Conservation (phyloP, 2,329 filamentous ascomycete species). For the Fusarium multiceps region DNA sequence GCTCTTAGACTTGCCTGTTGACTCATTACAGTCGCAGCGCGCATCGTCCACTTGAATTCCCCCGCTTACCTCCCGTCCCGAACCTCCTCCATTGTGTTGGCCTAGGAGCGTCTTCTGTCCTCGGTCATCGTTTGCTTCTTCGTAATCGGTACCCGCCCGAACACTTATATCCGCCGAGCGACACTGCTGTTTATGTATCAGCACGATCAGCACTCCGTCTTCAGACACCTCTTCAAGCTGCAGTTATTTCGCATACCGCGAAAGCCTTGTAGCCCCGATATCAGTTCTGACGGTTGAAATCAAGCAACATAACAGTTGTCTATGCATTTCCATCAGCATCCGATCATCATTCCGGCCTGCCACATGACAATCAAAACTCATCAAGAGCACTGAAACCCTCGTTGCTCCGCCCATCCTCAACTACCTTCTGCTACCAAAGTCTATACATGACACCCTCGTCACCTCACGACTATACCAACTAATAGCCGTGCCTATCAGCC, state of each 20-base stretch:
- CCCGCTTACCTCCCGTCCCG: slow-evolving; percentile 18
- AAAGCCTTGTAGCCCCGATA: slow-evolving; percentile 91
- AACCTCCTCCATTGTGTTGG: slow-evolving; percentile 28
- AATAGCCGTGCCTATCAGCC: slow-evolving; percentile 34
- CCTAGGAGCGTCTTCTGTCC: slow-evolving; percentile 22
- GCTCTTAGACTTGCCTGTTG: slow-evolving; percentile 40
- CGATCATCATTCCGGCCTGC: slow-evolving; percentile 61
- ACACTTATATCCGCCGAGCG: slow-evolving; percentile 49
- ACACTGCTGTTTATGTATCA: slow-evolving; percentile 93
- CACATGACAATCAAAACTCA: slow-evolving; percentile 67
- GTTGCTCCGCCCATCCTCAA: slow-evolving; percentile 55
- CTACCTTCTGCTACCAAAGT: slow-evolving; percentile 48
- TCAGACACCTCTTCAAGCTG: slow-evolving; percentile 96
- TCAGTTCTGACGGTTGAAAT: slow-evolving; percentile 92
- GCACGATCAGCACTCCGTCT: slow-evolving; percentile 89
- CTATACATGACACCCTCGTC: slow-evolving; percentile 56
- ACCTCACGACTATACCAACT: slow-evolving; percentile 31
- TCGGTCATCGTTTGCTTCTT: slow-evolving; percentile 27
- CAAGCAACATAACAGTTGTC: slow-evolving; percentile 58
- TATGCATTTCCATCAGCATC: slow-evolving; percentile 66
- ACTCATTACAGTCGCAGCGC: slow-evolving; percentile 46
- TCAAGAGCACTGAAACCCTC: slow-evolving; percentile 65
- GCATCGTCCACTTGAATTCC: slow-evolving; percentile 27
- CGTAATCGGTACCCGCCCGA: slow-evolving; percentile 40
- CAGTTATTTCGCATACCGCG: slow-evolving; percentile 95